Evolutionary conservation across 768 basidiomycete species (phyloP), one percentile per base, ranked within the genome.

Genomic region (Lactarius hengduanensis): DNA sequence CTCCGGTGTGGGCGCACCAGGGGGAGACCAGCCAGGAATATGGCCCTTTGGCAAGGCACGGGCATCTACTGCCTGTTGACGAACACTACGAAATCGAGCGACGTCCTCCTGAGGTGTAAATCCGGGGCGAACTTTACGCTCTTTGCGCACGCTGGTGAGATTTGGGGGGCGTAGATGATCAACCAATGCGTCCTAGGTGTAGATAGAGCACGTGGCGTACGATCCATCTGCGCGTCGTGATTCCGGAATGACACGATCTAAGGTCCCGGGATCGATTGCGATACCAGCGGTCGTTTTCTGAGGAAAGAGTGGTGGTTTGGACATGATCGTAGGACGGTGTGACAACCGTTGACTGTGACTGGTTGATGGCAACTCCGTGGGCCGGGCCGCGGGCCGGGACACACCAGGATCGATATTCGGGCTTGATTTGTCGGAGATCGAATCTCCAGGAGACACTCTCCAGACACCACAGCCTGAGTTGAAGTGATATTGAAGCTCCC

Each of bases 51-150:
- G 87, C 6, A 90, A 77, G 3, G 82, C 69, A 69, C 77, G 82
- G 30, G 82, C 76, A 65, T 93, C 92, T 80, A 86, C 83, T 73
- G 87, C 85, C 59, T 86, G 82, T 74, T 93, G 91, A 61, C 87
- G 86, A 55, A 86, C 84, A 50, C 91, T 86, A 61, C 92, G 85
- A 77, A 95, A 98, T 57, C 88, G 86, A n/a, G 85, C 83, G 9
- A 96, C 84, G 77, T 98, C 95, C 76, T 98, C 95, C 77, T 95
- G 93, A 0, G 95, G 95, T 5, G 93, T 96, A 77, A 90, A 98
- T 0, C 95, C 95, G 3, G 94, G 95, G 32, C 95, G 83, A 69
- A 98, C 89, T 80, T 89, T 95, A 64, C 90, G 80, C 77, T 95
- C 85, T 77, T 95, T 96, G 68, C 95, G 88, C 40, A 92, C 76